Conservation (phyloP, 2,329 filamentous ascomycete species). For the Penicillium sp. region DNA sequence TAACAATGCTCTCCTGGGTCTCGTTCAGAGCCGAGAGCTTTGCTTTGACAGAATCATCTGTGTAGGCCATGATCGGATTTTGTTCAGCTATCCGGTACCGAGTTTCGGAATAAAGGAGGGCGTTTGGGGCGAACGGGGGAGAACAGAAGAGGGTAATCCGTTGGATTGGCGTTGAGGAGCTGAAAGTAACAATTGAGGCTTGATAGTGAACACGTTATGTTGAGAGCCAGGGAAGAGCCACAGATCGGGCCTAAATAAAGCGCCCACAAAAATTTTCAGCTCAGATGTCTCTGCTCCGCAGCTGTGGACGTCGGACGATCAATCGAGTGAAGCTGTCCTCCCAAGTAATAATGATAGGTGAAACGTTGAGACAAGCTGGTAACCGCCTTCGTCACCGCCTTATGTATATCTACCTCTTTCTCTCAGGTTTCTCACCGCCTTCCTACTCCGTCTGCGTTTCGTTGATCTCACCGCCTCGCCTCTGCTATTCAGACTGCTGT, state of each 20-base stretch:
- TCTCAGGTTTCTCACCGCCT: neutral
- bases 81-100: neutral
- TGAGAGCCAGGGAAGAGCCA: neutral
- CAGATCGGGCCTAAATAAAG: neutral
- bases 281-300: neutral
- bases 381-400: conserved; percentile 19
- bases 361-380: conserved; percentile 17
- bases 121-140: neutral
- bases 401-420: neutral
- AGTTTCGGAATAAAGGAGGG: neutral
- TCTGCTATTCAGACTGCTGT: neutral
- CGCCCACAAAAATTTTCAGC: neutral
- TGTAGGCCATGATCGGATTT: conserved; percentile 74
- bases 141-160: neutral
- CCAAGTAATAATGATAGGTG: conserved; percentile 1
- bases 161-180: conserved; percentile 3
- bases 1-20: conserved; percentile 95
- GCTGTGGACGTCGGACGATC: conserved; percentile 2
- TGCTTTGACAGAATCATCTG: conserved; percentile 90
- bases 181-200: conserved; percentile 5
- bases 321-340: conserved; percentile 17
- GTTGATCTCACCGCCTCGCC: neutral
- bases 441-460: neutral
- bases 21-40: conserved; percentile 96
- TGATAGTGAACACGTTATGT: neutral